These are phyloP conservation scores for Flueggea neowawraea DNA, from an alignment of 441 rosid species.

Conservation along the genomic window DNA sequence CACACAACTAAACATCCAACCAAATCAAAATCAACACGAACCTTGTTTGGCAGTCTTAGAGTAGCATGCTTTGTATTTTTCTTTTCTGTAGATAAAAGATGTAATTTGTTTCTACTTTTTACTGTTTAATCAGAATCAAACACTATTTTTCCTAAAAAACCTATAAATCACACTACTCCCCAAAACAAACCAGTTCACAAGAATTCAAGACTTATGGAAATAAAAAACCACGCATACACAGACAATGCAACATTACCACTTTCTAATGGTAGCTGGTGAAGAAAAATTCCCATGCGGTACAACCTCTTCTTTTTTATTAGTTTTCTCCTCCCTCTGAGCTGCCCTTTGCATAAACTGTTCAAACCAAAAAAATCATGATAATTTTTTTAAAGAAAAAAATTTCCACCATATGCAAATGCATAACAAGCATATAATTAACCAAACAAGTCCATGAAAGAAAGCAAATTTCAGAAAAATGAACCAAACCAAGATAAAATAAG, in stretches of 20 bases:
- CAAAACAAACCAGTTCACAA: no score
- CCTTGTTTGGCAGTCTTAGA: no score
- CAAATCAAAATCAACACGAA: no score
- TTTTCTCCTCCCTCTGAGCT: conserved; percentile 57
- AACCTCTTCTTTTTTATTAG: conserved; percentile 50
- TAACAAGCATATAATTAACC: not conserved
- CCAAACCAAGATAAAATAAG: conserved; percentile 11
- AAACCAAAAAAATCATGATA: not conserved
- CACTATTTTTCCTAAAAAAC: no score
- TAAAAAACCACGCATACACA: not conserved
- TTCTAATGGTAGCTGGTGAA: conserved; percentile 37
- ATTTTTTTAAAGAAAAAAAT: not conserved
- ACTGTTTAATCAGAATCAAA: no score
- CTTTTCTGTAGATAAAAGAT: no score
- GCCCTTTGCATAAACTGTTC: conserved; percentile 92
- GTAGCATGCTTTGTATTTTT: no score
- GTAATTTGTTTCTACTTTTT: no score
- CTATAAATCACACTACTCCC: no score
- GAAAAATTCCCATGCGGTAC: conserved; percentile 46
- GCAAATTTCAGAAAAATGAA: conserved; percentile 1
- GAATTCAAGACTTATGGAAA: not conserved
- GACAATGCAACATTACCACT: conserved; percentile 44
- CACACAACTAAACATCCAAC: no score
- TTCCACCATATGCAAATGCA: not conserved
- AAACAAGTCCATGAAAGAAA: not conserved